Evolutionary conservation across 129 eudicot genomes (phyloP).

Genomic region (Tagetes patula): DNA sequence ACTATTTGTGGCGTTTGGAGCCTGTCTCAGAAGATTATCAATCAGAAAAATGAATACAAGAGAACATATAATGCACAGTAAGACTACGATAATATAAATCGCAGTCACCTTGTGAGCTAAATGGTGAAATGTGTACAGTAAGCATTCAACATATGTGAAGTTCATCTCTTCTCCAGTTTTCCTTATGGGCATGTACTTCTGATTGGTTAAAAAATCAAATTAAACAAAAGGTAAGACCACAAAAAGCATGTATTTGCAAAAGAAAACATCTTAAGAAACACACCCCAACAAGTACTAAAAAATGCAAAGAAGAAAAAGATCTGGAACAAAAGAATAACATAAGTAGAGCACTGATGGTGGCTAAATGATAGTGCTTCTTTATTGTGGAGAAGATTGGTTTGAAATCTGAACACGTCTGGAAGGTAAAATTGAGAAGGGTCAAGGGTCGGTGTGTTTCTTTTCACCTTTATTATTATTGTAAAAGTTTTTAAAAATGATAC

Average conservation of each 20-base stretch:
- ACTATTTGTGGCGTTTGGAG: slow-evolving; percentile 93
- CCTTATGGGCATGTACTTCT: slow-evolving; percentile 90
- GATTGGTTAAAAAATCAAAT: slow-evolving; percentile 1
- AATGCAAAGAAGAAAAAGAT: neutral
- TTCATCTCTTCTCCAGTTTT: slow-evolving; percentile 94
- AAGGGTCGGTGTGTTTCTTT: neutral
- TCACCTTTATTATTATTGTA: neutral
- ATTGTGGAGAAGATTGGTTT: neutral
- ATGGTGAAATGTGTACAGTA: slow-evolving; percentile 86
- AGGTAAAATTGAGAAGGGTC: neutral
- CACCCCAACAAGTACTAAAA: neutral
- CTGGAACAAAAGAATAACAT: neutral
- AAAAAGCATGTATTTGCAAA: neutral
- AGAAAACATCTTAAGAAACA: neutral
- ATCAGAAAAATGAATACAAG: neutral
- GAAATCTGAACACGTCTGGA: neutral
- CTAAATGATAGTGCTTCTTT: neutral
- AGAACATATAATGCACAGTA: neutral
- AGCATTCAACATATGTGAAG: slow-evolving; percentile 87
- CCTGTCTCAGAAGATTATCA: slow-evolving; percentile 43
- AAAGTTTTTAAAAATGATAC: neutral
- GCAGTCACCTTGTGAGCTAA: slow-evolving; percentile 69
- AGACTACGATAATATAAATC: slow-evolving; percentile 2
- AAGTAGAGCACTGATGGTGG: neutral
- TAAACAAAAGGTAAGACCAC: neutral